phyloP scores from a whole-genome alignment of 345 rosid genomes.

The Durio zibethinus region DNA sequence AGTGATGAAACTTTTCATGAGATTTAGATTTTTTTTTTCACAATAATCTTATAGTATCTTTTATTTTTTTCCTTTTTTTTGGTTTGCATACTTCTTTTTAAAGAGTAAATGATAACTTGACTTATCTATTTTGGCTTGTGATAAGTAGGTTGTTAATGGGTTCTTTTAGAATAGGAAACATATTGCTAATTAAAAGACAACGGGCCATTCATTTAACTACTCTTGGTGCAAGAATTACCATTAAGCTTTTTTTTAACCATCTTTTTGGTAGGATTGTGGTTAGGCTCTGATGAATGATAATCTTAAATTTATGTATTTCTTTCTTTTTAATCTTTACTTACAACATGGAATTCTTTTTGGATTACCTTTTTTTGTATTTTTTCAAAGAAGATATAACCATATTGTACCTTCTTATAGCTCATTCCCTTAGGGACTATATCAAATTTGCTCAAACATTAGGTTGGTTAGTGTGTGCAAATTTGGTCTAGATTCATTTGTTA shows the following conservation, averaged over 20 bases:
- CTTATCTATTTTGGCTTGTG: background rate
- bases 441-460: constrained; percentile 88
- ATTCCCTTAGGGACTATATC: constrained; percentile 96
- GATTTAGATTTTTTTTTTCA: constrained; percentile 34
- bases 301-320: constrained; percentile 5
- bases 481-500: constrained; percentile 6
- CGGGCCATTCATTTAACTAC: constrained; percentile 62
- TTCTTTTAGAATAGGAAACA: constrained; percentile 85
- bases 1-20: constrained; percentile 98
- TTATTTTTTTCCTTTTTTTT: background rate
- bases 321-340: background rate
- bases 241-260: background rate
- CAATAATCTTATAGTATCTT: background rate
- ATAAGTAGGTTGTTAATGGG: constrained; percentile 82
- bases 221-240: constrained; percentile 65
- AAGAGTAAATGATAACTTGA: background rate
- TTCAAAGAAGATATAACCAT: constrained; percentile 18
- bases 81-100: background rate
- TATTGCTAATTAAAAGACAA: constrained; percentile 41
- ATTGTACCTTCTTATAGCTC: constrained; percentile 46
- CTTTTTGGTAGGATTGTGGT: constrained; percentile 11
- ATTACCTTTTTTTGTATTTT: constrained; percentile 9
- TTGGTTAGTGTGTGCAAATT: constrained; percentile 61
- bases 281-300: constrained; percentile 7
- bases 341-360: background rate